Evolutionary conservation across 2,329 filamentous ascomycete genomes (phyloP), one percentile per base, ranked within the genome.

Genomic region (Fusarium papillatum): DNA sequence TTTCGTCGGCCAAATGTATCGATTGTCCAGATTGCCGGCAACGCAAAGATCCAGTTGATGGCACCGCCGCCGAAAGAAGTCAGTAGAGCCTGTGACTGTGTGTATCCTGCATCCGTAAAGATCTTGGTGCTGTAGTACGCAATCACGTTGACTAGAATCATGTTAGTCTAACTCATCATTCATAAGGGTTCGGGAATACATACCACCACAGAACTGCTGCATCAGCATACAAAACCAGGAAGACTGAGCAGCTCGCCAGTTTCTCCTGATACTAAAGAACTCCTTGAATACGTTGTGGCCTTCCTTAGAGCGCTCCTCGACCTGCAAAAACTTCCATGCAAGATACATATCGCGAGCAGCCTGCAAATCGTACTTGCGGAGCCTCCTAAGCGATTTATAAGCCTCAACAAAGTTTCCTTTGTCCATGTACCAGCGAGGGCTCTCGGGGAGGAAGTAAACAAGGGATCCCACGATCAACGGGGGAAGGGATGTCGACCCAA

Each of bases 371-470:
- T 83, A 85, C 69, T 85, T 87, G 17, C 89, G 86, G 14, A 90
- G 83, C 22, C 83, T 84, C 36, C 81, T 80, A 7, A 90, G 81
- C 5, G 87, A 88, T 11, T 80, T 64, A 72, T 86, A 90, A 5
- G 88, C 88, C 41, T 85, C 82, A 22, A 61, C 73, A 70, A 87
- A 86, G 31, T 82, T 81, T 11, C 85, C 85, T 68, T 88, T 89
- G 55, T 88, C 79, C 75, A 82, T 81, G 66, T 82, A 92, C 86
- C 31, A 90, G 85, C 26, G 91, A 82, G 41, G 80, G 74, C 79
- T 91, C 78, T 93, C 90, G 2, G 91, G 91, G 76, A 92, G 93
- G 57, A 90, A 82, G 80, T 89, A 94, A 70, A 94, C 91, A 63
- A 89, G 84, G 34, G 88, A 71, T n/a, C 89, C 65, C 2, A 91